Evolutionary conservation across 768 basidiomycete species (phyloP).

Genomic region (Russula olivacea): DNA sequence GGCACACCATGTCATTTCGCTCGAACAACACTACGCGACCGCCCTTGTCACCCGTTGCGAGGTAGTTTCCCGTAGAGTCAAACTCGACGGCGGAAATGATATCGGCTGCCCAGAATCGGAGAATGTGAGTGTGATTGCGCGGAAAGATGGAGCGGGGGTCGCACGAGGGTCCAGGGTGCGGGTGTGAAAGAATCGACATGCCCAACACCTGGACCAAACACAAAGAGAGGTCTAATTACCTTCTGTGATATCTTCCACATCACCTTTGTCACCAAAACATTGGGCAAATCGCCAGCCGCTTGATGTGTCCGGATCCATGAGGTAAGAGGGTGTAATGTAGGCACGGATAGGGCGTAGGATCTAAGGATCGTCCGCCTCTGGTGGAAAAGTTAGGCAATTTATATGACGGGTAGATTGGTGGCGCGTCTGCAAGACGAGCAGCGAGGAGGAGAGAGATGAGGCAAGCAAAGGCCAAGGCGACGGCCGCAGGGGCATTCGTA

Average conservation of each 20-base stretch:
- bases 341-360: slow-evolving; percentile 27
- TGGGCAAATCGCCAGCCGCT: slow-evolving; percentile 98
- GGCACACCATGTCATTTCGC: slow-evolving; percentile 88
- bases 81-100: slow-evolving; percentile 99
- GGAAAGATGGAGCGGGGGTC: slow-evolving; percentile 4
- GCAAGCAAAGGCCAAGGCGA: slow-evolving; percentile 9
- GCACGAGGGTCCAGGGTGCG: slow-evolving; percentile 12
- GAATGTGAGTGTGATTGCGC: slow-evolving; percentile 9
- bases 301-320: slow-evolving; percentile 80
- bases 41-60: slow-evolving; percentile 99
- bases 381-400: neutral
- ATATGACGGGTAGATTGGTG: slow-evolving; percentile 8
- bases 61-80: slow-evolving; percentile 98
- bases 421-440: slow-evolving; percentile 11
- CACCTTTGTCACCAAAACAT: slow-evolving; percentile 99
- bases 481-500: neutral
- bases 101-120: slow-evolving; percentile 59
- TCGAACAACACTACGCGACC: slow-evolving; percentile 98
- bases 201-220: slow-evolving; percentile 16
- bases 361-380: slow-evolving; percentile 24
- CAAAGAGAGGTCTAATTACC: slow-evolving; percentile 44
- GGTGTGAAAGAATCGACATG: slow-evolving; percentile 4
- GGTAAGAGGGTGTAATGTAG: slow-evolving; percentile 27
- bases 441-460: slow-evolving; percentile 4
- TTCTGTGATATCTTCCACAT: slow-evolving; percentile 99